phyloP scores from a whole-genome alignment of 306 rosid species.

The Astragalus glycyphyllos region DNA sequence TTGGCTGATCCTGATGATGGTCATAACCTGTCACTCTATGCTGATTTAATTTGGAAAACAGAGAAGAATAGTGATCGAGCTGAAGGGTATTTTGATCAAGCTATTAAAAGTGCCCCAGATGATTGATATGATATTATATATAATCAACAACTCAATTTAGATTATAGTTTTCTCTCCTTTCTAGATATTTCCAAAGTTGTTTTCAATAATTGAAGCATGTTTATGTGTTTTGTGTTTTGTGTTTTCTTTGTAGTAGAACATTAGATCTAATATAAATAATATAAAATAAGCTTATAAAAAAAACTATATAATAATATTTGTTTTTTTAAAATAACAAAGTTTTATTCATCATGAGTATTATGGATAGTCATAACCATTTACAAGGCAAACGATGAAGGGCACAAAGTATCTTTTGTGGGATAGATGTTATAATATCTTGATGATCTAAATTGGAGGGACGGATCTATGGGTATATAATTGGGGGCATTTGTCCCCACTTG shows the following conservation, averaged over 20 bases:
- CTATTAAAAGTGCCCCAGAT: slow-evolving; percentile 65
- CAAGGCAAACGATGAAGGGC: too few species aligned
- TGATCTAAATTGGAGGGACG: too few species aligned
- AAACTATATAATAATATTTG: too few species aligned
- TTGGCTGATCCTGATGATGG: slow-evolving; percentile 72
- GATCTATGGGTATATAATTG: too few species aligned
- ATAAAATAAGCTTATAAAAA: too few species aligned
- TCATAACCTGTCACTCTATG: slow-evolving; percentile 59
- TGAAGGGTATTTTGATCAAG: slow-evolving; percentile 73
- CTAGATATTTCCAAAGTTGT: not conserved
- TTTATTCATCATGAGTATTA: too few species aligned
- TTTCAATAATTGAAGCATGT: not conserved
- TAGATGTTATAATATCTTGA: too few species aligned
- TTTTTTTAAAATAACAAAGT: too few species aligned
- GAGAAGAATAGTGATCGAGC: slow-evolving; percentile 69
- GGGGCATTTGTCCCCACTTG: too few species aligned
- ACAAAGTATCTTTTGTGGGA: too few species aligned
- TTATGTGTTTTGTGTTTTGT: not conserved
- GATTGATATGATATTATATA: slow-evolving; percentile 57
- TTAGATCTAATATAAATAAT: not conserved
- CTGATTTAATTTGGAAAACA: slow-evolving; percentile 70
- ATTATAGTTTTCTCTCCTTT: not conserved
- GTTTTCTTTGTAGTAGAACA: not conserved
- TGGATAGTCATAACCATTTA: too few species aligned
- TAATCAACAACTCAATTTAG: not conserved